Evolutionary conservation across 177 flowering plant species (phyloP), one percentile per base, ranked within the genome.

Genomic region (Viscum album): DNA sequence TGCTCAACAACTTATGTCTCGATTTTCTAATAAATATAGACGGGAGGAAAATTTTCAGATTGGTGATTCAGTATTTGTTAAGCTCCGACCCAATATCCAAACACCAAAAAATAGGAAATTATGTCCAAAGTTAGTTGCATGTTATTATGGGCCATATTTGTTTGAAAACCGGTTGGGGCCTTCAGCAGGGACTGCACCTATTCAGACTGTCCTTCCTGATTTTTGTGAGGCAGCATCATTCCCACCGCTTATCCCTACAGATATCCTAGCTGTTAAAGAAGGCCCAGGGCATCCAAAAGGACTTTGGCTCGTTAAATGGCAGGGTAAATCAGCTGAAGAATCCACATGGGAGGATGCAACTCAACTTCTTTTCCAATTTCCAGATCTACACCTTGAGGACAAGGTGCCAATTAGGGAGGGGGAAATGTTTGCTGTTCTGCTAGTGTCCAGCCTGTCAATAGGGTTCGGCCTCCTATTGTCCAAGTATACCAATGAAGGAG

Each of bases 331-430:
- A 12, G 21, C 31, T 10, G 65, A n/a, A 1, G 65, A 61, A 29
- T 33, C 35, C 17, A n/a, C 65, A 29, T 61, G 65, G 7, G 65
- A 61, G 36, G 11, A 7, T n/a, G 11, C 26, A n/a, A 26, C 32
- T 58, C 16, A 58, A 10, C 26, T 58, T 12, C 11, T 11, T n/a
- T 10, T 7, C 23, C 11, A 58, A 7, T 58, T 58, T n/a, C 62
- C 62, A 10, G 23, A 58, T n/a, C 26, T 58, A 7, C 11, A 58
- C 62, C 62, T 58, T 58, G 62, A 58, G 62, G 62, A 58, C 62
- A 58, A 26, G 62, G 62, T 26, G 11, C 10, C 28, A 30, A 11
- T 58, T 23, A 23, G 10, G 23, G 62, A 58, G 8, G 23, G 13
- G 10, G 62, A 30, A 58, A 39, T n/a, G n/a, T n/a, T n/a, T n/a